Evolutionary conservation across 768 basidiomycete species (phyloP).

Genomic region (Tephrocybe sp.): DNA sequence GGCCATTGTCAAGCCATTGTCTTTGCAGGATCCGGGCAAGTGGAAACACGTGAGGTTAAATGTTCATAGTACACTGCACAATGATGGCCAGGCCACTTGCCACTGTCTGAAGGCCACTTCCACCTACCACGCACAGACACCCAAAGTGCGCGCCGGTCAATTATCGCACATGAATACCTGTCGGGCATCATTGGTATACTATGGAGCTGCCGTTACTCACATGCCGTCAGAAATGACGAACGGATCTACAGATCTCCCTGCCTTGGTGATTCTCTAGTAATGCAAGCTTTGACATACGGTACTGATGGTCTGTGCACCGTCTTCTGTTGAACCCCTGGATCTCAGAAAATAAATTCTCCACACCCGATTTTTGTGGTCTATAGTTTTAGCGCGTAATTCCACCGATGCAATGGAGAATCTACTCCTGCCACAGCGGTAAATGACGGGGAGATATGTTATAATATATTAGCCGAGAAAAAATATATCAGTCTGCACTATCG

Average conservation of each 20-base stretch:
- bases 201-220: neutral
- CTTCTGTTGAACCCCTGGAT: too few relatives aligned
- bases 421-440: too few relatives aligned
- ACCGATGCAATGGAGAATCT: too few relatives aligned
- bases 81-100: neutral
- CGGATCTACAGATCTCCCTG: slow-evolving; percentile 21
- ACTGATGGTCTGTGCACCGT: too few relatives aligned
- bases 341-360: too few relatives aligned
- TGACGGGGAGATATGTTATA: too few relatives aligned
- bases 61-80: too few relatives aligned
- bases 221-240: slow-evolving; percentile 23
- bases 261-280: too few relatives aligned
- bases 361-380: too few relatives aligned
- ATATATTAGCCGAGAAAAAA: slow-evolving; percentile 13
- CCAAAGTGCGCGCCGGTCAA: slow-evolving; percentile 5
- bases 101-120: too few relatives aligned
- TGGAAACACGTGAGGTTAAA: neutral
- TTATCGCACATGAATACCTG: slow-evolving; percentile 1
- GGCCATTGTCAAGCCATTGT: slow-evolving; percentile 5
- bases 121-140: neutral
- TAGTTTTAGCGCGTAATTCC: too few relatives aligned
- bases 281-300: too few relatives aligned
- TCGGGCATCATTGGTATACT: slow-evolving; percentile 13
- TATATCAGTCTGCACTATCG: slow-evolving; percentile 36
- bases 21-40: neutral